Conservation (phyloP, 371 early-diverging fungal species). For the Chytridium lagenaria region DNA sequence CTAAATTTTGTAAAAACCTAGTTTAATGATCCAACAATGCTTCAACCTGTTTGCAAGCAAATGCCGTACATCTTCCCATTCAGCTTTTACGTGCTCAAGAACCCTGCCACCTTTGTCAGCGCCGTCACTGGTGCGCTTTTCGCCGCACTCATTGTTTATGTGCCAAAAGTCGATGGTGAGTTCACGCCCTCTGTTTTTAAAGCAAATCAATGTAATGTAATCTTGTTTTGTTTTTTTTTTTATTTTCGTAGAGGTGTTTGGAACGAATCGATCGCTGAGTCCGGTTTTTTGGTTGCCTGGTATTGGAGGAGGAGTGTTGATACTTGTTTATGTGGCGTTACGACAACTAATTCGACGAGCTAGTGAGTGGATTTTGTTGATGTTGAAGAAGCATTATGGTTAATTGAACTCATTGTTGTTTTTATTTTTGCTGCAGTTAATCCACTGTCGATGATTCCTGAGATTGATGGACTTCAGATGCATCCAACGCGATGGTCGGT, state of each 20-base stretch:
- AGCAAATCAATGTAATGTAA: too few relatives aligned
- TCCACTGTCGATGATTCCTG: constrained; percentile 72
- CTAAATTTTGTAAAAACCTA: not conserved
- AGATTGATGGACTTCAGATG: constrained; percentile 82
- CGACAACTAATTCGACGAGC: constrained; percentile 66
- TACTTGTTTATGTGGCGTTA: constrained; percentile 72
- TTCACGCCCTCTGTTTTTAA: not conserved
- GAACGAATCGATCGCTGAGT: constrained; percentile 62
- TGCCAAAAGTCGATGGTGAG: constrained; percentile 70
- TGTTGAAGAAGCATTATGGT: not conserved
- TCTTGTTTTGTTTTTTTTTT: not conserved
- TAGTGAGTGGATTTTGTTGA: constrained; percentile 34
- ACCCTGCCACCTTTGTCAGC: constrained; percentile 71
- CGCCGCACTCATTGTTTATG: constrained; percentile 75
- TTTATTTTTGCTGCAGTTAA: constrained; percentile 6
- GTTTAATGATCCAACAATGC: constrained; percentile 81
- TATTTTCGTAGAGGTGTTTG: constrained; percentile 54
- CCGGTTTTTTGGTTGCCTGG: constrained; percentile 81
- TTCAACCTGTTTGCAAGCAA: constrained; percentile 95
- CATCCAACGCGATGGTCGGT: constrained; percentile 67
- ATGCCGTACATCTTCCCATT: constrained; percentile 74
- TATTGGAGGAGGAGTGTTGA: constrained; percentile 73
- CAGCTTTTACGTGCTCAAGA: constrained; percentile 80
- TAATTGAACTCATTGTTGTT: not conserved
- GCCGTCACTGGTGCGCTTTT: constrained; percentile 68